Percentiles rank a stretch among this genome's conserved stretches.
Conservation (phyloP, 441 rosid species). For the Theobroma grandiflorum region DNA sequence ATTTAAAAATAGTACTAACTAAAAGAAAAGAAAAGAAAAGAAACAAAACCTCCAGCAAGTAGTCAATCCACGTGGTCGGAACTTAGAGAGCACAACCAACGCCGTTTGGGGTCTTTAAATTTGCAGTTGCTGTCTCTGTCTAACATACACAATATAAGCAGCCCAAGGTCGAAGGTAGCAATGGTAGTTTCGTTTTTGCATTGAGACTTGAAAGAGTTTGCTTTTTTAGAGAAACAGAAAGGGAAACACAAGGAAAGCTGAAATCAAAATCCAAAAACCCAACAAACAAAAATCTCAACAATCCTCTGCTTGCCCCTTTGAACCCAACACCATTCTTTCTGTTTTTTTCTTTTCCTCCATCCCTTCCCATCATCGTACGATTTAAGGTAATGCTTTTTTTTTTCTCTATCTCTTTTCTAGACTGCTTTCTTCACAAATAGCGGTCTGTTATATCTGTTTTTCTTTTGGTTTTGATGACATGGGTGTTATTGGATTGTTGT, state of each 20-base stretch:
- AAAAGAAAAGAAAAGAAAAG: not conserved
- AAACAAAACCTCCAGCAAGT: not conserved
- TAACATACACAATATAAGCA: not conserved
- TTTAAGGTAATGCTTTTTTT: not conserved
- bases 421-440: not conserved
- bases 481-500: too few species aligned
- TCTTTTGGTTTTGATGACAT: not conserved
- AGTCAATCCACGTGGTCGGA: conserved; percentile 52
- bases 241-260: conserved; percentile 1
- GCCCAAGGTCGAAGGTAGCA: not conserved
- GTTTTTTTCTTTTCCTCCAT: not conserved
- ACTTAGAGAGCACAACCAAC: not conserved
- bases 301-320: not conserved
- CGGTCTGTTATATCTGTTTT: not conserved
- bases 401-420: not conserved
- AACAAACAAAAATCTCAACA: not conserved
- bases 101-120: not conserved
- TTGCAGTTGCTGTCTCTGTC: conserved; percentile 19
- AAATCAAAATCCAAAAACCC: not conserved
- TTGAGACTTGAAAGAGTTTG: not conserved
- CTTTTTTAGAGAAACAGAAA: not conserved
- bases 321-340: not conserved
- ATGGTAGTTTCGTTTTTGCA: conserved; percentile 12
- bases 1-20: not conserved
- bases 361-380: not conserved